These are phyloP conservation scores for Hyparrhenia diplandra DNA, from an alignment of 176 grass and related monocot species.

Conservation along the genomic window DNA sequence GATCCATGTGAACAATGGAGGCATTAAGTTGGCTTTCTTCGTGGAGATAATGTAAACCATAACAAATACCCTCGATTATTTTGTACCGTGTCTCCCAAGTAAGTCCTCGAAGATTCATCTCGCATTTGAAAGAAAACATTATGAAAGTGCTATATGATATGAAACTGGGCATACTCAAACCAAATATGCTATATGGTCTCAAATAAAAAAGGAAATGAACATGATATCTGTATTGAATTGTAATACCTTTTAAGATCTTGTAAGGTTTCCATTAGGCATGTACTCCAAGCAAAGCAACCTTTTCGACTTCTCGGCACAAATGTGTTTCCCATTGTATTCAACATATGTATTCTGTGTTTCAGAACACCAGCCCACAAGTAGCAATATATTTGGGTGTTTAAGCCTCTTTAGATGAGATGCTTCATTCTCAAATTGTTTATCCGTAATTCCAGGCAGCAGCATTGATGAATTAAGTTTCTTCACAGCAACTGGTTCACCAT, in stretches of 20 bases:
- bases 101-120: neutral
- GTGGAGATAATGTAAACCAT: constrained; percentile 4
- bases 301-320: neutral
- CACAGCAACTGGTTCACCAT: neutral
- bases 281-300: constrained; percentile 10
- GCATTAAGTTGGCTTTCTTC: neutral
- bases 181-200: too few species aligned
- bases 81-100: neutral
- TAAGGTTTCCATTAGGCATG: neutral
- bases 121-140: neutral
- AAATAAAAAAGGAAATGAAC: neutral
- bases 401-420: neutral
- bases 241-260: neutral
- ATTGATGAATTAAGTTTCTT: neutral
- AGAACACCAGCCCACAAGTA: neutral
- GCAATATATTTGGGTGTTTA: constrained; percentile 11
- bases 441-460: neutral
- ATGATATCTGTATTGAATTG: neutral
- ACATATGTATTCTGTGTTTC: neutral
- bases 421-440: neutral
- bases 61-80: neutral
- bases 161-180: neutral
- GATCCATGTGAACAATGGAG: neutral
- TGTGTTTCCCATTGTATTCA: neutral
- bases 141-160: neutral